Evolutionary conservation across 148 eudicot species (phyloP).

Genomic region (Heliamphora exappendiculata): DNA sequence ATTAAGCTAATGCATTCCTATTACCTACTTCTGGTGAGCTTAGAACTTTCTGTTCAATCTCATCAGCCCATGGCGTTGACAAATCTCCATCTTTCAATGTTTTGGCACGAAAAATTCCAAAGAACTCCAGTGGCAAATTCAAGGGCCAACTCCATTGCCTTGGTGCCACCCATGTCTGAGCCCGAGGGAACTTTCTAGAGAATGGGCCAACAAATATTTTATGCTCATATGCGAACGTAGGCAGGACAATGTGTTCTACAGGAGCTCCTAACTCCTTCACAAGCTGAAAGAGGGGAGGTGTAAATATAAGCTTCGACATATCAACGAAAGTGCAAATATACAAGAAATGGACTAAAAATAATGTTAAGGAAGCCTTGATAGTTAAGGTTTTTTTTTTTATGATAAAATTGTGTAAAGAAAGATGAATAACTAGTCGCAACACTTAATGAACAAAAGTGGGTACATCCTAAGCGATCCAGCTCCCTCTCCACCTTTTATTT

Average conservation of each 20-base stretch:
- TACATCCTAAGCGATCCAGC: background rate
- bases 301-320: background rate
- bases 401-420: background rate
- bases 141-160: constrained; percentile 99
- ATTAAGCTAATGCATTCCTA: constrained; percentile 1
- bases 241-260: constrained; percentile 79
- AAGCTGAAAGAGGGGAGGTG: constrained; percentile 42
- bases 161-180: constrained; percentile 96
- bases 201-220: constrained; percentile 97
- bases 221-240: constrained; percentile 98
- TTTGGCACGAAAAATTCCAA: constrained; percentile 84
- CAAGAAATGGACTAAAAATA: background rate
- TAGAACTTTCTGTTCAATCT: constrained; percentile 90
- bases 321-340: background rate
- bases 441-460: background rate
- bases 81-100: constrained; percentile 75
- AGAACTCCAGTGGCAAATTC: constrained; percentile 88
- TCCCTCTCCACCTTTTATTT: background rate
- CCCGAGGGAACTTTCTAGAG: constrained; percentile 88
- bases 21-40: constrained; percentile 99
- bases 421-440: background rate
- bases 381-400: background rate
- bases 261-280: constrained; percentile 89
- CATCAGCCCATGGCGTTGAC: constrained; percentile 87
- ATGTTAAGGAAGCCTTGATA: background rate